Evolutionary conservation across 2,329 filamentous ascomycete species (phyloP).

Genomic region (Colletotrichum sp.): DNA sequence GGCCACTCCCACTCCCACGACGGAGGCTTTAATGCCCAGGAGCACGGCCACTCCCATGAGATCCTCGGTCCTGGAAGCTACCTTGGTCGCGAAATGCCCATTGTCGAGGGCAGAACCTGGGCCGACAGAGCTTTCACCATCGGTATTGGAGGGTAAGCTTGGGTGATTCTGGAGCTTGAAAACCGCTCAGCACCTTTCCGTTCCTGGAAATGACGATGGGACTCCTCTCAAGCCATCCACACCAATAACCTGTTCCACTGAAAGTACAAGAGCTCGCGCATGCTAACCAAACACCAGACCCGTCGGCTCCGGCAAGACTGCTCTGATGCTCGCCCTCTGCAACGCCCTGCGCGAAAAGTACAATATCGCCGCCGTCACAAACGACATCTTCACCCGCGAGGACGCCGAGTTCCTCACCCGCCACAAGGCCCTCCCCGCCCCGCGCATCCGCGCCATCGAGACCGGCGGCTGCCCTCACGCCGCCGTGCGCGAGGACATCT

Average conservation of each 20-base stretch:
- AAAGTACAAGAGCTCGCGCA: neutral
- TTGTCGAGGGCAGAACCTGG: constrained; percentile 88
- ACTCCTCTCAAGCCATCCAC: neutral
- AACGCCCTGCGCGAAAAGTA: constrained; percentile 79
- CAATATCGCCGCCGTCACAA: constrained; percentile 94
- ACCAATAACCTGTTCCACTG: neutral
- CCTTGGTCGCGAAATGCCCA: constrained; percentile 88
- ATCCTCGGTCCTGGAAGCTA: constrained; percentile 94
- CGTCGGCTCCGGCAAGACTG: constrained; percentile 96
- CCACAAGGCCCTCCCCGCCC: constrained; percentile 80
- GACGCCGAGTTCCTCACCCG: constrained; percentile 97
- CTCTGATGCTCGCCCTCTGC: constrained; percentile 94
- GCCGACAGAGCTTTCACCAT: constrained; percentile 89
- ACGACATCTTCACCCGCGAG: constrained; percentile 98
- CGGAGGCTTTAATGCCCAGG: constrained; percentile 61
- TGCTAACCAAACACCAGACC: constrained; percentile 61
- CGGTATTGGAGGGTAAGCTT: constrained; percentile 89
- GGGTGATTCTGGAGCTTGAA: neutral
- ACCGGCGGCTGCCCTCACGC: constrained; percentile 97
- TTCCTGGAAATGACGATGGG: neutral
- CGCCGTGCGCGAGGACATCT: constrained; percentile 96
- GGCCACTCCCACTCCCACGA: constrained; percentile 61
- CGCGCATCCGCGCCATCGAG: constrained; percentile 93
- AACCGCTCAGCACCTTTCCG: neutral
- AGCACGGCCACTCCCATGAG: constrained; percentile 95